Percentiles rank a stretch among this genome's conserved stretches.
Conservation (phyloP, 2,329 filamentous ascomycete species). For the Myriosclerotinia scirpicola region DNA sequence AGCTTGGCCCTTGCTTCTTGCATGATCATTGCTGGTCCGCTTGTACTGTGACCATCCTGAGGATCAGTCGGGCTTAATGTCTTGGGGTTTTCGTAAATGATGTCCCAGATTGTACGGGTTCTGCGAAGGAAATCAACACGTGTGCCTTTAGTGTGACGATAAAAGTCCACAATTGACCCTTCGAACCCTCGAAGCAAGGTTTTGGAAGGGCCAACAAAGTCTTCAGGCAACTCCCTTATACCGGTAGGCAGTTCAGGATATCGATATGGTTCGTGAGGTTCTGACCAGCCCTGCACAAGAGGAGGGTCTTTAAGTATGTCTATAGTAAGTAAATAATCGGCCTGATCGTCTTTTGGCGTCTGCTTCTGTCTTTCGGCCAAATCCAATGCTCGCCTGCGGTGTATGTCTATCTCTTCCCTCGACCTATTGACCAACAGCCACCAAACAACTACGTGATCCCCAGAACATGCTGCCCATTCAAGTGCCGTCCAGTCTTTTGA, state of each 20-base stretch:
- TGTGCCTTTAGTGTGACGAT: background rate
- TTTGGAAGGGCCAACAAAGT: background rate
- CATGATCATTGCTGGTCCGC: background rate
- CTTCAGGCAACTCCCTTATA: background rate
- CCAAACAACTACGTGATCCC: background rate
- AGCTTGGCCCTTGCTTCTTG: background rate
- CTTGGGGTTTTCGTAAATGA: background rate
- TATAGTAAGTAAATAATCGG: background rate
- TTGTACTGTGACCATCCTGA: background rate
- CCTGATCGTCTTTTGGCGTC: background rate
- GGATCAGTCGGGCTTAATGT: background rate
- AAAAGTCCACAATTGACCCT: background rate
- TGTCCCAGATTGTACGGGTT: background rate
- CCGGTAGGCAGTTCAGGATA: background rate
- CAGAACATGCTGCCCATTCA: background rate
- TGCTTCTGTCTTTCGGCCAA: background rate
- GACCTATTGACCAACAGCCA: background rate
- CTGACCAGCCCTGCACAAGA: background rate
- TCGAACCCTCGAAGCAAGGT: background rate
- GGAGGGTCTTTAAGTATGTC: background rate
- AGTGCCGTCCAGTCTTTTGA: background rate
- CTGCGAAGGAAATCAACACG: conserved; percentile 1
- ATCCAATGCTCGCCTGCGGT: background rate
- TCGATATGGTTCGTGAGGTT: background rate
- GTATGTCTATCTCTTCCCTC: background rate